phyloP scores from a whole-genome alignment of 495 filamentous ascomycete species.

The Penicillium roqueforti region DNA sequence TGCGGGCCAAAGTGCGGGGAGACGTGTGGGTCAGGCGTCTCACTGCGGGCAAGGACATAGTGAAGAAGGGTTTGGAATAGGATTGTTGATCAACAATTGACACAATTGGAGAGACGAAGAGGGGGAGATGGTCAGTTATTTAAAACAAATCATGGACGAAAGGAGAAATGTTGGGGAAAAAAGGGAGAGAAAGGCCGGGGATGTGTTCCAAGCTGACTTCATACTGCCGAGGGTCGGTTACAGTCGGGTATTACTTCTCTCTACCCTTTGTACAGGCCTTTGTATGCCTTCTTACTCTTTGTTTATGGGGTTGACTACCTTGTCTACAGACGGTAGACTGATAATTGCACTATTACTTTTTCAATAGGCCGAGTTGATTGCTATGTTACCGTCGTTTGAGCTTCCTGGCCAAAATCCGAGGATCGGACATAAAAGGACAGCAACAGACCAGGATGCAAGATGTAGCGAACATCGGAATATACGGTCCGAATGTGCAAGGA shows the following conservation, averaged over 20 bases:
- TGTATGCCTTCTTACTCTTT: neutral
- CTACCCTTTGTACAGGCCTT: neutral
- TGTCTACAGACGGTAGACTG: neutral
- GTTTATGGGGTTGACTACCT: neutral
- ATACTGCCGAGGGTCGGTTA: slow-evolving; percentile 32
- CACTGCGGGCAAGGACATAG: slow-evolving; percentile 34
- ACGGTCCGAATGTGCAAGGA: neutral
- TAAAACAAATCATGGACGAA: neutral
- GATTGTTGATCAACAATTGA: slow-evolving; percentile 5
- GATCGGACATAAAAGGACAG: neutral
- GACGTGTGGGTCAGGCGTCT: slow-evolving; percentile 47
- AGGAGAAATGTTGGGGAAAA: slow-evolving; percentile 6
- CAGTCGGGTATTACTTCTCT: slow-evolving; percentile 18
- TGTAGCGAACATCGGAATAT: slow-evolving; percentile 1
- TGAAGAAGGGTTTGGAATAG: slow-evolving; percentile 17
- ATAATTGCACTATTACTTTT: neutral
- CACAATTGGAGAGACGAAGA: neutral
- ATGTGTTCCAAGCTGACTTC: slow-evolving; percentile 23
- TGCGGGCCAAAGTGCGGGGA: slow-evolving; percentile 49
- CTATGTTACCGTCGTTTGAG: neutral
- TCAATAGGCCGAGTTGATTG: neutral
- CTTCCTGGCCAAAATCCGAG: neutral
- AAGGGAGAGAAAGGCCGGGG: slow-evolving; percentile 15
- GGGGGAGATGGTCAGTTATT: neutral
- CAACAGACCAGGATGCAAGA: neutral